phyloP scores from a whole-genome alignment of 2,329 filamentous ascomycete genomes.

The Epichloe sibirici region DNA sequence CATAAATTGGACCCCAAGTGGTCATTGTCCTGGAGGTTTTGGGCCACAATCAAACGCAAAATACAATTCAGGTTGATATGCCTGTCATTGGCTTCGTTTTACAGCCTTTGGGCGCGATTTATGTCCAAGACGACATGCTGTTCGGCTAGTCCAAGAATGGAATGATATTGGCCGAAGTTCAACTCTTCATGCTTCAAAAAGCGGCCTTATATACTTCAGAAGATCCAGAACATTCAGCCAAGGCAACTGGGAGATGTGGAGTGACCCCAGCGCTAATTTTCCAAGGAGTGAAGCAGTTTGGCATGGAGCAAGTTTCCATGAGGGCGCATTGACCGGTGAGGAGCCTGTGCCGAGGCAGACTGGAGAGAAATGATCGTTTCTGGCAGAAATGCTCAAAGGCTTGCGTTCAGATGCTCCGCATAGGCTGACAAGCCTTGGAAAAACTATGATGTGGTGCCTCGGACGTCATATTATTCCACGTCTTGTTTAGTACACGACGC shows the following conservation, averaged over 20 bases:
- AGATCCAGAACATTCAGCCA: background rate
- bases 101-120: background rate
- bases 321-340: background rate
- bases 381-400: background rate
- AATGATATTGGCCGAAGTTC: background rate
- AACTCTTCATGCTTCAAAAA: background rate
- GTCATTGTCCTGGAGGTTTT: background rate
- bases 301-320: background rate
- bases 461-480: background rate
- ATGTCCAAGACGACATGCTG: background rate
- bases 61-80: background rate
- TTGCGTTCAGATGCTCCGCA: background rate
- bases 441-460: background rate
- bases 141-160: background rate
- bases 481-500: background rate
- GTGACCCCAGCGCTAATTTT: background rate
- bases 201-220: background rate
- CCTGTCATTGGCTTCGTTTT: background rate
- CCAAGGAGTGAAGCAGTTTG: background rate
- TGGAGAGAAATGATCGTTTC: background rate
- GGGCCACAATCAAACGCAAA: background rate
- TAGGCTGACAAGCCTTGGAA: background rate
- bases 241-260: background rate
- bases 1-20: background rate
- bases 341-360: background rate